Percentiles rank a stretch among this genome's conserved stretches.
Evolutionary conservation across 2,329 filamentous ascomycete genomes (phyloP).

Genomic region (Alternaria burnsii): DNA sequence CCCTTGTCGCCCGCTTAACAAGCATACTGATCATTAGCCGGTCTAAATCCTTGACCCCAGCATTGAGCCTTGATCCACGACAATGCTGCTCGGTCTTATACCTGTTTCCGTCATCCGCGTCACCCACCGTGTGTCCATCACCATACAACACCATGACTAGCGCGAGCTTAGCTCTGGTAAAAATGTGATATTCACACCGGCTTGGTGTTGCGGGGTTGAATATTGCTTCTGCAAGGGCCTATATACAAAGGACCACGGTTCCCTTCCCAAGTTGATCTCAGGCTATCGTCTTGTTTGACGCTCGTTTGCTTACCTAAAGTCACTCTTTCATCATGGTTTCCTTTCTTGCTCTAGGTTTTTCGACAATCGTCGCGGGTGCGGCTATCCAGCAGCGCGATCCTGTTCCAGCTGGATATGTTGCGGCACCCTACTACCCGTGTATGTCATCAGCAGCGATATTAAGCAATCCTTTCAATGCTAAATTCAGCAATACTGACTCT

Average conservation of each 20-base stretch:
- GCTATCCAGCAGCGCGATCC: constrained; percentile 42
- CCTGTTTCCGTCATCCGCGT: constrained; percentile 5
- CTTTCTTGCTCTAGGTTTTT: constrained; percentile 31
- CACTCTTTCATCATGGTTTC: constrained; percentile 31
- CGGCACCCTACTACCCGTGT: constrained; percentile 71
- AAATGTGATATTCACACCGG: constrained; percentile 1
- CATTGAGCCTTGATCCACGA: not conserved
- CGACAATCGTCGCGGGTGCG: constrained; percentile 31
- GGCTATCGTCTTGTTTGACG: constrained; percentile 8
- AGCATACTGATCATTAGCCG: constrained; percentile 16
- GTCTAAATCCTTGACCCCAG: constrained; percentile 10
- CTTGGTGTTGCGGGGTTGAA: constrained; percentile 19
- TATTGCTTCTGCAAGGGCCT: constrained; percentile 3
- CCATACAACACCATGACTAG: constrained; percentile 20
- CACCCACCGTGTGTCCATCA: constrained; percentile 8
- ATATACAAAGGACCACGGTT: constrained; percentile 12
- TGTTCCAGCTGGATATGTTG: constrained; percentile 48
- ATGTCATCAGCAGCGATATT: not conserved
- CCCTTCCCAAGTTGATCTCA: not conserved
- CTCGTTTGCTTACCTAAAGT: constrained; percentile 11
- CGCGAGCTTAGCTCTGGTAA: constrained; percentile 9
- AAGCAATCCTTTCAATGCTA: not conserved
- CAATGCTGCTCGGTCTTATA: constrained; percentile 14
- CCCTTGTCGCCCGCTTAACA: not conserved
- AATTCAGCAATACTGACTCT: not conserved